Evolutionary conservation across 2,329 filamentous ascomycete species (phyloP).

Genomic region (Calonectria fujianensis): DNA sequence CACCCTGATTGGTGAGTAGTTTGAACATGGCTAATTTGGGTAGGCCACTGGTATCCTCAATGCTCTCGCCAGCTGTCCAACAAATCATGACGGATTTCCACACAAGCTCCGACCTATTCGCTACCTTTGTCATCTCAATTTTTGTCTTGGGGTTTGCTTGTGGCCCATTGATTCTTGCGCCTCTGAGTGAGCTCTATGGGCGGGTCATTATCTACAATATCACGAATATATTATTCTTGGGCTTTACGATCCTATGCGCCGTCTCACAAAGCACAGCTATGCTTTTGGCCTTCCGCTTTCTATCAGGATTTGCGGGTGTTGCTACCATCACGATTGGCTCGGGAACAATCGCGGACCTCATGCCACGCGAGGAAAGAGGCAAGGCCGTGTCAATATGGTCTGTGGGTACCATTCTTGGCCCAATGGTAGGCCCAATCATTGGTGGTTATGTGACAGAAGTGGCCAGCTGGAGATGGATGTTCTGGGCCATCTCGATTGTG

Average conservation of each 20-base stretch:
- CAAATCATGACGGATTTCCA: conserved; percentile 1
- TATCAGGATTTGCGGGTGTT: conserved; percentile 74
- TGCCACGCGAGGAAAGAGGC: conserved; percentile 73
- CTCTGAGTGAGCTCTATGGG: conserved; percentile 8
- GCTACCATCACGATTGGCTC: conserved; percentile 79
- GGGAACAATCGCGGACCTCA: conserved; percentile 78
- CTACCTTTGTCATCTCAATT: not conserved
- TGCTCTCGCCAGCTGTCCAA: conserved; percentile 9
- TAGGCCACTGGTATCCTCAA: conserved; percentile 5
- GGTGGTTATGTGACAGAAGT: conserved; percentile 61
- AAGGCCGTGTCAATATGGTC: conserved; percentile 78
- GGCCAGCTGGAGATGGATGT: conserved; percentile 67
- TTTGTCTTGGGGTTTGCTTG: conserved; percentile 1
- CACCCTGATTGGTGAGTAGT: too few species aligned
- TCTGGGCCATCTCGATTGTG: conserved; percentile 42
- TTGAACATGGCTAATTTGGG: not conserved
- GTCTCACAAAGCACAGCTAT: conserved; percentile 4
- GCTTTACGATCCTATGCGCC: conserved; percentile 4
- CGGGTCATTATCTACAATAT: conserved; percentile 4
- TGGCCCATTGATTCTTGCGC: not conserved
- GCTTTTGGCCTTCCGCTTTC: conserved; percentile 73
- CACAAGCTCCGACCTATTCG: not conserved
- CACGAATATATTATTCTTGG: conserved; percentile 1
- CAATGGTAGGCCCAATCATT: conserved; percentile 68
- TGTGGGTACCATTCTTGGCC: conserved; percentile 75